phyloP scores from a whole-genome alignment of 139 green algal genomes.

The Mychonastes homosphaera region DNA sequence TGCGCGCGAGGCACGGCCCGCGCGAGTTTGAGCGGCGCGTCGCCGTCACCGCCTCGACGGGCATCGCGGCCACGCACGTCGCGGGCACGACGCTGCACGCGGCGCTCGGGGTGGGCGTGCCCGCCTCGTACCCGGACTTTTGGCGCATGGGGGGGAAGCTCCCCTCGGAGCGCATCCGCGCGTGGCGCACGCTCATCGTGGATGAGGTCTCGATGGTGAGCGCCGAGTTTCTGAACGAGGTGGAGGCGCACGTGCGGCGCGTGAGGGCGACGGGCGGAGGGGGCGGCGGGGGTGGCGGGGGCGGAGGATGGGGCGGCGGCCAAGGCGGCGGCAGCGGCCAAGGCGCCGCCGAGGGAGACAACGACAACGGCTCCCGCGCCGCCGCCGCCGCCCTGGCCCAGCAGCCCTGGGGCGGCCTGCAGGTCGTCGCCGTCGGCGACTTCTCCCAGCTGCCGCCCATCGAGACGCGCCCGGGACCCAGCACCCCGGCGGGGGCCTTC shows the following conservation, averaged over 20 bases:
- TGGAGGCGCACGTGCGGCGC: no score
- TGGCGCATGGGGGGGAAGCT: conserved; percentile 31
- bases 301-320: no score
- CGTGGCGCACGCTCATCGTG: conserved; percentile 24
- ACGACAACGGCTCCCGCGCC: no score
- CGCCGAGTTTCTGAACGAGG: conserved; percentile 40
- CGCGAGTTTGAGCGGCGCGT: conserved; percentile 18
- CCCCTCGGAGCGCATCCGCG: conserved; percentile 14
- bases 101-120: conserved; percentile 29
- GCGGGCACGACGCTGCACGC: conserved; percentile 50
- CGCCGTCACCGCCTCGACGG: conserved; percentile 42
- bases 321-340: no score
- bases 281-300: no score
- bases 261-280: no score
- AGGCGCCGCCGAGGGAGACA: no score
- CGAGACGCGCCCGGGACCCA: no score
- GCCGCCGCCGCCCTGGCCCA: no score
- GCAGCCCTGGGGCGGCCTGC: conserved; percentile 48
- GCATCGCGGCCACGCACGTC: conserved; percentile 64
- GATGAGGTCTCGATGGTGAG: conserved; percentile 57
- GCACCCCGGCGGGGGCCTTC: conserved; percentile 38
- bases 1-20: conserved; percentile 14
- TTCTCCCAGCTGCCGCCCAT: conserved; percentile 56
- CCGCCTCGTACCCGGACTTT: conserved; percentile 34
- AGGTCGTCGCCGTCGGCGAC: conserved; percentile 57